Evolutionary conservation across 2,329 filamentous ascomycete species (phyloP).

Genomic region (Fusarium sterilihyphosum): DNA sequence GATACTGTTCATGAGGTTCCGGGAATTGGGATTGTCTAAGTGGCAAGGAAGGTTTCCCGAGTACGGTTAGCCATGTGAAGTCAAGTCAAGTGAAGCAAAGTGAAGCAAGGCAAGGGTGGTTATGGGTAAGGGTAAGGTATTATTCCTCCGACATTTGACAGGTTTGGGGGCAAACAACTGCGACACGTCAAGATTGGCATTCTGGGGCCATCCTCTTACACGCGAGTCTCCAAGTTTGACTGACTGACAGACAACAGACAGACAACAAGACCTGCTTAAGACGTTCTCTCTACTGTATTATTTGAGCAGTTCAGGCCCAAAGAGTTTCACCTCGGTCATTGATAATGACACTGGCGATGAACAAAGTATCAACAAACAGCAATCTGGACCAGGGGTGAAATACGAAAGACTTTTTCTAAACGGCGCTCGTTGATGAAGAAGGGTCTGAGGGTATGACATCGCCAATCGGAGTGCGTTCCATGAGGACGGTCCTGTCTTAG

Average conservation of each 20-base stretch:
- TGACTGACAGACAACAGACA: too few relatives aligned
- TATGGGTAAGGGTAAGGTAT: slow-evolving; percentile 1
- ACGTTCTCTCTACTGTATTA: not conserved
- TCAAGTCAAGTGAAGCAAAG: not conserved
- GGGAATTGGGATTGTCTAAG: slow-evolving; percentile 25
- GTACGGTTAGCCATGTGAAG: slow-evolving; percentile 10
- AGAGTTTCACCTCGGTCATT: not conserved
- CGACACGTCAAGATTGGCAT: slow-evolving; percentile 24
- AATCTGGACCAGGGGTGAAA: slow-evolving; percentile 32
- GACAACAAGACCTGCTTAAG: not conserved
- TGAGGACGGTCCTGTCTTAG: slow-evolving; percentile 39
- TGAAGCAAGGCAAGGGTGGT: not conserved
- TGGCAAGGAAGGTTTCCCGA: slow-evolving; percentile 28
- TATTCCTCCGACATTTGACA: slow-evolving; percentile 34
- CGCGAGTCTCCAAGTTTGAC: slow-evolving; percentile 11
- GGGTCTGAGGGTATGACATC: slow-evolving; percentile 22
- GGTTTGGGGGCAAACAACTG: slow-evolving; percentile 22
- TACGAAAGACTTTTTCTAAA: slow-evolving; percentile 27
- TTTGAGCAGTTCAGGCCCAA: not conserved
- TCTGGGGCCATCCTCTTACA: slow-evolving; percentile 11
- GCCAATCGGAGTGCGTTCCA: slow-evolving; percentile 43
- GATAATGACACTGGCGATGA: slow-evolving; percentile 4
- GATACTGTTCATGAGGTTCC: slow-evolving; percentile 35
- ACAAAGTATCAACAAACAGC: not conserved
- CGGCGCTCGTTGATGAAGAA: slow-evolving; percentile 22